A percentile compares a stretch with the other conserved stretches of the same genome.
Conservation (phyloP, 371 early-diverging fungal species). For the Coemansia sp. region DNA sequence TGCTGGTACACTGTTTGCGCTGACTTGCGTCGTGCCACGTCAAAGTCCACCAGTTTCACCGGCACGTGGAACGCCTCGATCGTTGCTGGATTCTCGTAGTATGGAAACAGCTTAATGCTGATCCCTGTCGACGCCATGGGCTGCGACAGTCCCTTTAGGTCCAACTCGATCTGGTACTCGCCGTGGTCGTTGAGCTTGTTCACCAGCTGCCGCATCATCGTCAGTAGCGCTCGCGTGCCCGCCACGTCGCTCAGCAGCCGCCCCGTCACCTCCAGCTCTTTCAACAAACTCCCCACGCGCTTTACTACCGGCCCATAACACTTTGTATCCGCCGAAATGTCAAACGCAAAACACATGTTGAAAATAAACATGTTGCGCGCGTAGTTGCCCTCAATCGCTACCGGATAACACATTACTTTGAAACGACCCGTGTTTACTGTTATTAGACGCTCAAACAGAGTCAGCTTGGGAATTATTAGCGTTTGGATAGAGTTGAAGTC, state of each 20-base stretch:
- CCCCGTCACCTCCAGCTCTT: slow-evolving; percentile 48
- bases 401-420: slow-evolving; percentile 50
- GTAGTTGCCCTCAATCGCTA: slow-evolving; percentile 42
- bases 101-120: slow-evolving; percentile 51
- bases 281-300: slow-evolving; percentile 47
- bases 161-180: slow-evolving; percentile 50
- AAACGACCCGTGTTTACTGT: slow-evolving; percentile 40
- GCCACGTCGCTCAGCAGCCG: slow-evolving; percentile 40
- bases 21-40: slow-evolving; percentile 28
- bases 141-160: slow-evolving; percentile 37
- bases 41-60: slow-evolving; percentile 38
- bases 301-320: slow-evolving; percentile 51
- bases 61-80: slow-evolving; percentile 48
- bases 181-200: slow-evolving; percentile 50
- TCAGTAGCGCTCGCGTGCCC: slow-evolving; percentile 24
- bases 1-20: slow-evolving; percentile 30
- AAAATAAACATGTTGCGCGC: slow-evolving; percentile 48
- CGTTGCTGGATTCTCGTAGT: slow-evolving; percentile 30
- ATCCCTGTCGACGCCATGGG: slow-evolving; percentile 39
- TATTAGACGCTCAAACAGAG: slow-evolving; percentile 47
- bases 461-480: slow-evolving; percentile 49
- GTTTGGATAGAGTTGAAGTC: slow-evolving; percentile 51
- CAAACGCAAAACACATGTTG: slow-evolving; percentile 52
- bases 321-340: slow-evolving; percentile 41
- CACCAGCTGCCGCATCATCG: slow-evolving; percentile 49